Percentiles rank a stretch among this genome's conserved stretches.
phyloP scores from a whole-genome alignment of 345 rosid genomes.

The Corchorus olitorius region DNA sequence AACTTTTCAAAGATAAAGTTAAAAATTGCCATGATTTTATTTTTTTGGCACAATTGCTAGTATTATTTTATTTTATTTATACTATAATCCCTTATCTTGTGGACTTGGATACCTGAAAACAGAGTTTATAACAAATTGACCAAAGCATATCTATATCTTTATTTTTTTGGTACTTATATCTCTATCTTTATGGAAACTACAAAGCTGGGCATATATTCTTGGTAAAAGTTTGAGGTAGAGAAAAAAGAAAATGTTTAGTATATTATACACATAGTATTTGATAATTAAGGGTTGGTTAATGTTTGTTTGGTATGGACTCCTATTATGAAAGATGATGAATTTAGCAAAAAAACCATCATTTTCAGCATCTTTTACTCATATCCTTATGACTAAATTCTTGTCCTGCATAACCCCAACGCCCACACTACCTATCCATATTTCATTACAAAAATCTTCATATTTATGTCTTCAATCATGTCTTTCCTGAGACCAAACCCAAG shows the following conservation, averaged over 20 bases:
- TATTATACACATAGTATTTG: neutral
- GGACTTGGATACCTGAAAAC: slow-evolving; percentile 1
- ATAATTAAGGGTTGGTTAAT: neutral
- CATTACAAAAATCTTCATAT: neutral
- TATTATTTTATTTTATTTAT: too few relatives aligned
- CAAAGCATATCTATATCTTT: neutral
- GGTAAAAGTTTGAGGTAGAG: neutral
- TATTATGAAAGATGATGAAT: neutral
- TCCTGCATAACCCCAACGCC: neutral
- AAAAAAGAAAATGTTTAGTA: too few relatives aligned
- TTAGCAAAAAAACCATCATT: slow-evolving; percentile 13
- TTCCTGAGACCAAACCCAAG: neutral
- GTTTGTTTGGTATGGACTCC: neutral
- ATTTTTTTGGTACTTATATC: neutral
- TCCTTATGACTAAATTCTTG: slow-evolving; percentile 14
- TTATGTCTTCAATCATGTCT: neutral
- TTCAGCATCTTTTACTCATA: slow-evolving; percentile 25
- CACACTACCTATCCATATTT: slow-evolving; percentile 1
- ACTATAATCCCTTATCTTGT: neutral
- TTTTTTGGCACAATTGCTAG: too few relatives aligned
- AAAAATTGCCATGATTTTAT: too few relatives aligned
- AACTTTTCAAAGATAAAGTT: too few relatives aligned
- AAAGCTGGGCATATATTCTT: neutral
- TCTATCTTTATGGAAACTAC: neutral
- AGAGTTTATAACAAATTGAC: too few relatives aligned